These are phyloP conservation scores for Lasiosphaeria ovina DNA, from an alignment of 495 filamentous ascomycete species.

Conservation along the genomic window DNA sequence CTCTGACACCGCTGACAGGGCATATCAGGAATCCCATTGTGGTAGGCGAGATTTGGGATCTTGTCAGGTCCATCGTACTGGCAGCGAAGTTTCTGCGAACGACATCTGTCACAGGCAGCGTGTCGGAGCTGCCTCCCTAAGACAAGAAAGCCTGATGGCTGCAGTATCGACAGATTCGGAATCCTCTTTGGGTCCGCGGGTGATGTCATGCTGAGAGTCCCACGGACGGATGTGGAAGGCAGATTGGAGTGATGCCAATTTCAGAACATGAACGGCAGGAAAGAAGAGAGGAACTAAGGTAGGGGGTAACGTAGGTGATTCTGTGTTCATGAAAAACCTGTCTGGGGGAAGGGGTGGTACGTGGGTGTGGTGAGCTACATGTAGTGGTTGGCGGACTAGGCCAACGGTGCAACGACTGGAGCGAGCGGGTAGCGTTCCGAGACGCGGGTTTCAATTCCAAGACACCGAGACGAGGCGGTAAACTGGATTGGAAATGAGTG, in stretches of 20 bases:
- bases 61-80: neutral
- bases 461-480: neutral
- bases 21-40: neutral
- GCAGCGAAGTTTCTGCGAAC: neutral
- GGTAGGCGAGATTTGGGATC: neutral
- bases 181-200: neutral
- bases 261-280: too few species aligned
- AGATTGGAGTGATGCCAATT: neutral
- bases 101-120: neutral
- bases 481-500: neutral
- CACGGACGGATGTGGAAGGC: neutral
- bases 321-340: too few species aligned
- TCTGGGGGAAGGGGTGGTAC: too few species aligned
- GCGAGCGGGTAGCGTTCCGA: neutral
- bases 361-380: too few species aligned
- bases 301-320: too few species aligned
- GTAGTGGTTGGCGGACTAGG: too few species aligned
- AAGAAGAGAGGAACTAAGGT: too few species aligned
- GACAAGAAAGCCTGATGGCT: neutral
- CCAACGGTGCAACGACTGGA: neutral
- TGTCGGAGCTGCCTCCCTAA: neutral
- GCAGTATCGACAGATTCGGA: neutral
- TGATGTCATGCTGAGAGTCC: neutral
- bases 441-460: neutral
- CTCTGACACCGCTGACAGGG: constrained; percentile 1